Percentiles rank a stretch among this genome's conserved stretches.
Evolutionary conservation across 208 protist species (phyloP).

Genomic region (Eutreptiella sp.): DNA sequence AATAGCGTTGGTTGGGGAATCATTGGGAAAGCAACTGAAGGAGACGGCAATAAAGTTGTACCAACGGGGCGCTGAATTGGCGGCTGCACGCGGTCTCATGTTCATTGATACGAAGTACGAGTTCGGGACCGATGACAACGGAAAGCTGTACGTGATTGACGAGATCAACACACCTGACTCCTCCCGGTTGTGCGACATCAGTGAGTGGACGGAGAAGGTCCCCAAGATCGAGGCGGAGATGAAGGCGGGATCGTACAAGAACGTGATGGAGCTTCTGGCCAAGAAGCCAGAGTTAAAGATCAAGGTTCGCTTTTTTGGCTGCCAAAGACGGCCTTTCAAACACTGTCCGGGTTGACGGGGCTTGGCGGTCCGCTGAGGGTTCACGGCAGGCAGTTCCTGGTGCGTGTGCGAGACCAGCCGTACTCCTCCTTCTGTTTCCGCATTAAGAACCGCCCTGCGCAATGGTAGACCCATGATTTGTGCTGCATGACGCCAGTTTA

Average conservation of each 20-base stretch:
- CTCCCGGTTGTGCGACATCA: slow-evolving; percentile 7
- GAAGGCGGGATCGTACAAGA: slow-evolving; percentile 13
- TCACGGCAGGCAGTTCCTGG: too few relatives aligned
- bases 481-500: too few relatives aligned
- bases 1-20: background rate
- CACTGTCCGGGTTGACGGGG: too few relatives aligned
- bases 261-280: slow-evolving; percentile 8
- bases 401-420: too few relatives aligned
- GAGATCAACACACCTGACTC: slow-evolving; percentile 22
- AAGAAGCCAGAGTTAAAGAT: slow-evolving; percentile 4
- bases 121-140: slow-evolving; percentile 12
- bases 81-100: background rate
- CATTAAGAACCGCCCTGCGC: too few relatives aligned
- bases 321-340: too few relatives aligned
- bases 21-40: background rate
- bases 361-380: too few relatives aligned
- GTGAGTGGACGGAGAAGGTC: slow-evolving; percentile 6
- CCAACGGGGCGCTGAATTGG: slow-evolving; percentile 1
- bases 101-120: slow-evolving; percentile 29
- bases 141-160: slow-evolving; percentile 11
- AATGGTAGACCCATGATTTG: too few relatives aligned
- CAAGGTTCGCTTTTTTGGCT: too few relatives aligned
- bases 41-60: slow-evolving; percentile 2
- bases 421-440: too few relatives aligned
- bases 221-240: slow-evolving; percentile 4